Evolutionary conservation across 1,139 yeast genomes (phyloP).

Genomic region (Lodderomyces theae): DNA sequence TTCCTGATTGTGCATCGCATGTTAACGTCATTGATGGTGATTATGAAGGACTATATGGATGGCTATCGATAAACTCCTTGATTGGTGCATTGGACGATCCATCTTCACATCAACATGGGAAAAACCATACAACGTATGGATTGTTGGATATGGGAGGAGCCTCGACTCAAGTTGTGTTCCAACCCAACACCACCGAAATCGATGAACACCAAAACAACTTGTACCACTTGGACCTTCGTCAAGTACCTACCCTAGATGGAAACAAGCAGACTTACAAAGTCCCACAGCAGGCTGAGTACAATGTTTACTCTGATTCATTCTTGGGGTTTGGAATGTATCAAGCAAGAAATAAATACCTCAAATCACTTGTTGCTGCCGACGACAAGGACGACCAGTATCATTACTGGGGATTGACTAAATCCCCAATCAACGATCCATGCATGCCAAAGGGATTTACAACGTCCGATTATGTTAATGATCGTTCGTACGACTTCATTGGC

Average conservation of each 20-base stretch:
- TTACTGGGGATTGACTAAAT: constrained; percentile 17
- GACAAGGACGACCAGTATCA: constrained; percentile 16
- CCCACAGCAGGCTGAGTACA: constrained; percentile 34
- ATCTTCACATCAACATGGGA: constrained; percentile 46
- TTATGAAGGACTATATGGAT: constrained; percentile 76
- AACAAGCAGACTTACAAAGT: constrained; percentile 7
- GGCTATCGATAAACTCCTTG: constrained; percentile 74
- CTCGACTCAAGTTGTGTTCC: constrained; percentile 78
- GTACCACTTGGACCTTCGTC: constrained; percentile 48
- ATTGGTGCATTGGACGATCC: constrained; percentile 58
- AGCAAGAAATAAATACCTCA: constrained; percentile 54
- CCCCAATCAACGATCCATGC: constrained; percentile 58
- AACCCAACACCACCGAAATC: constrained; percentile 58
- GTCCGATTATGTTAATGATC: constrained; percentile 22
- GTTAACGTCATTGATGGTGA: constrained; percentile 73
- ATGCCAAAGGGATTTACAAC: constrained; percentile 48
- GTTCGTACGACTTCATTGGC: constrained; percentile 47
- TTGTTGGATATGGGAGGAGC: constrained; percentile 88
- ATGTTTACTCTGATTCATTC: constrained; percentile 69
- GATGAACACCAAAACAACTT: constrained; percentile 55
- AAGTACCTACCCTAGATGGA: constrained; percentile 23
- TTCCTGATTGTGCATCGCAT: constrained; percentile 59
- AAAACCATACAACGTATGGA: constrained; percentile 63
- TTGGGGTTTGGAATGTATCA: constrained; percentile 76
- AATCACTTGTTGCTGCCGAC: constrained; percentile 30